phyloP scores from a whole-genome alignment of 2,329 filamentous ascomycete species.

The Aspergillus fructus region DNA sequence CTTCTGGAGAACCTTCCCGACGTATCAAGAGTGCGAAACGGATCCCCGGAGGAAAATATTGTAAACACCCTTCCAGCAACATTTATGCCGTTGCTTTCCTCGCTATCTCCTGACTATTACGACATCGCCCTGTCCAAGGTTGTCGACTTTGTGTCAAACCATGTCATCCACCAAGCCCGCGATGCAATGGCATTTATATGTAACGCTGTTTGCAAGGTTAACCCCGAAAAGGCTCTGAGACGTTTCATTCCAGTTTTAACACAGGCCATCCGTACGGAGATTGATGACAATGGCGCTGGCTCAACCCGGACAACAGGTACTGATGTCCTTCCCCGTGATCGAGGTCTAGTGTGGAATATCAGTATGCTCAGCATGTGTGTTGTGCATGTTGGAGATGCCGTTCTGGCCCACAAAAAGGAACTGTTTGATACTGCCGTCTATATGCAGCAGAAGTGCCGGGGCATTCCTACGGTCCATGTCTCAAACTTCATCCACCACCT shows the following conservation, averaged over 20 bases:
- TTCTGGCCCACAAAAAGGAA: slow-evolving; percentile 84
- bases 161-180: slow-evolving; percentile 93
- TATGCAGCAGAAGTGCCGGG: slow-evolving; percentile 95
- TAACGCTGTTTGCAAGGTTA: slow-evolving; percentile 93
- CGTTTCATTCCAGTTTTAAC: slow-evolving; percentile 88
- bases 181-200: slow-evolving; percentile 99
- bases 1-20: slow-evolving; percentile 94
- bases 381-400: slow-evolving; percentile 88
- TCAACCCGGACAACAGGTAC: slow-evolving; percentile 91
- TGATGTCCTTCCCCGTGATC: slow-evolving; percentile 87
- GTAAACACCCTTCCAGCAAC: slow-evolving; percentile 93
- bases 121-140: slow-evolving; percentile 91
- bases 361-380: slow-evolving; percentile 98
- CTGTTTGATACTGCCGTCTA: slow-evolving; percentile 88
- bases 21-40: slow-evolving; percentile 79
- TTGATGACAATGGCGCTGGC: slow-evolving; percentile 92
- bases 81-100: slow-evolving; percentile 84
- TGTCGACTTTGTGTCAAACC: slow-evolving; percentile 83
- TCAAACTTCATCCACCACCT: slow-evolving; percentile 98
- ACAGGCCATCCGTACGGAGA: slow-evolving; percentile 90
- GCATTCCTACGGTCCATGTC: slow-evolving; percentile 90
- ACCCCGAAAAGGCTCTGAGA: slow-evolving; percentile 88
- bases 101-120: slow-evolving; percentile 88
- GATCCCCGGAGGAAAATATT: slow-evolving; percentile 93
- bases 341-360: slow-evolving; percentile 93